Percentiles rank a stretch among this genome's conserved stretches.
Conservation (phyloP, 1,284 basidiomycete genomes). For the Fistulina hepatica region DNA sequence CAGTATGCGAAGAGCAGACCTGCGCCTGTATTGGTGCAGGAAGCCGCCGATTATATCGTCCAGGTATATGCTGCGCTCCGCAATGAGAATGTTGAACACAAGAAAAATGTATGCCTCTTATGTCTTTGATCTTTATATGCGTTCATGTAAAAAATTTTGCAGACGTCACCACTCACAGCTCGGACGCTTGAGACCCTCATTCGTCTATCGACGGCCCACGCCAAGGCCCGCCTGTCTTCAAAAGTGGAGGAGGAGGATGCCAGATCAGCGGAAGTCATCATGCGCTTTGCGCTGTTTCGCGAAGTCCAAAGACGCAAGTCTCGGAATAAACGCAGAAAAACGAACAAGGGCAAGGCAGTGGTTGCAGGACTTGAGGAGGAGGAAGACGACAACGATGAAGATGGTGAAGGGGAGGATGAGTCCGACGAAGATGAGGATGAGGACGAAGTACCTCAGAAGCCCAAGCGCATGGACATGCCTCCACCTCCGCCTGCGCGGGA, state of each 20-base stretch:
- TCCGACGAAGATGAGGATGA: constrained; percentile 42
- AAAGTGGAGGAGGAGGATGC: constrained; percentile 87
- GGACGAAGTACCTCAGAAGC: constrained; percentile 36
- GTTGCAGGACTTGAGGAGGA: constrained; percentile 24
- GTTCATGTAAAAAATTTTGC: constrained; percentile 2
- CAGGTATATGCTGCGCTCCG: constrained; percentile 86
- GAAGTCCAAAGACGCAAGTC: constrained; percentile 81
- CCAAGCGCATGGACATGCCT: constrained; percentile 43
- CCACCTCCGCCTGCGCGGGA: constrained; percentile 11
- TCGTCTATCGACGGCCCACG: constrained; percentile 95
- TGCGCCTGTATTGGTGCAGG: constrained; percentile 81
- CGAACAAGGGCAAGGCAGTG: constrained; percentile 44
- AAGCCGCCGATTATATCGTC: constrained; percentile 91
- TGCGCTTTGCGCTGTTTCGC: constrained; percentile 96
- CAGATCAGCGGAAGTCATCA: constrained; percentile 84
- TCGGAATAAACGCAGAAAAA: constrained; percentile 74
- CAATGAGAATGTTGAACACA: constrained; percentile 87
- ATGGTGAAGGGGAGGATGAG: constrained; percentile 31
- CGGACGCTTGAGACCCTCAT: constrained; percentile 99
- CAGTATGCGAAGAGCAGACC: constrained; percentile 92
- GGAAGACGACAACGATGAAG: constrained; percentile 38
- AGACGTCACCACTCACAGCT: constrained; percentile 96
- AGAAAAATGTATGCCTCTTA: constrained; percentile 73
- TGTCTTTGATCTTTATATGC: not conserved
- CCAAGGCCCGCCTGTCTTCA: constrained; percentile 84